Evolutionary conservation across 1,139 yeast genomes (phyloP).

Genomic region (Pichia sorboxylosa): DNA sequence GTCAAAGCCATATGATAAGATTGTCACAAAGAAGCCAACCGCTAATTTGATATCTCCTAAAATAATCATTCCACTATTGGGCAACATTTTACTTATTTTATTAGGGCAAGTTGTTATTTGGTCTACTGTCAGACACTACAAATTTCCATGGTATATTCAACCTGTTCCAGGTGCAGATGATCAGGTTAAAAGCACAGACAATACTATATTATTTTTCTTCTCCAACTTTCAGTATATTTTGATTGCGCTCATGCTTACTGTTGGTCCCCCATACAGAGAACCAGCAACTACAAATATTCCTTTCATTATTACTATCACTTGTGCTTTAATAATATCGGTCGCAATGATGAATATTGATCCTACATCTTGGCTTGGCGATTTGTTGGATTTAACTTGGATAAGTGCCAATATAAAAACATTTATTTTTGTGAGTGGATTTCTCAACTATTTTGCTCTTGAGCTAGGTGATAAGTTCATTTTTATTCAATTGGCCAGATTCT

Average conservation of each 20-base stretch:
- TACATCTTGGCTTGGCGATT: constrained; percentile 42
- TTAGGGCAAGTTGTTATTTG: constrained; percentile 60
- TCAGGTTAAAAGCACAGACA: constrained; percentile 78
- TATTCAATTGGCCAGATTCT: constrained; percentile 21
- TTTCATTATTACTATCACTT: constrained; percentile 49
- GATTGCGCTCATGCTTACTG: constrained; percentile 69
- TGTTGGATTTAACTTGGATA: constrained; percentile 67
- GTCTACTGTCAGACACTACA: constrained; percentile 34
- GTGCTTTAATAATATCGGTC: constrained; percentile 38
- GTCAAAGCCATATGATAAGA: constrained; percentile 63
- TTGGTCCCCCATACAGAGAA: constrained; percentile 92
- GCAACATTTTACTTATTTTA: constrained; percentile 55
- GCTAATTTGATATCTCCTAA: constrained; percentile 89
- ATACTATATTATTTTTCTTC: constrained; percentile 69
- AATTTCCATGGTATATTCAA: constrained; percentile 61
- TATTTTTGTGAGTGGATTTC: constrained; percentile 34
- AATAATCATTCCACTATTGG: constrained; percentile 66
- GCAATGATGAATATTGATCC: constrained; percentile 39
- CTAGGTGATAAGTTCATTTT: constrained; percentile 33
- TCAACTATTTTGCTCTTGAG: constrained; percentile 41
- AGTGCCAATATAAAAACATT: constrained; percentile 39
- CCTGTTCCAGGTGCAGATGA: constrained; percentile 78
- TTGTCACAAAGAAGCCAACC: constrained; percentile 72
- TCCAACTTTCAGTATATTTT: constrained; percentile 85
- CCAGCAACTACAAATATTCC: constrained; percentile 60